Percentiles rank a stretch among this genome's conserved stretches.
phyloP scores from a whole-genome alignment of 371 early-diverging fungal genomes.

The Mortierella polycephala region DNA sequence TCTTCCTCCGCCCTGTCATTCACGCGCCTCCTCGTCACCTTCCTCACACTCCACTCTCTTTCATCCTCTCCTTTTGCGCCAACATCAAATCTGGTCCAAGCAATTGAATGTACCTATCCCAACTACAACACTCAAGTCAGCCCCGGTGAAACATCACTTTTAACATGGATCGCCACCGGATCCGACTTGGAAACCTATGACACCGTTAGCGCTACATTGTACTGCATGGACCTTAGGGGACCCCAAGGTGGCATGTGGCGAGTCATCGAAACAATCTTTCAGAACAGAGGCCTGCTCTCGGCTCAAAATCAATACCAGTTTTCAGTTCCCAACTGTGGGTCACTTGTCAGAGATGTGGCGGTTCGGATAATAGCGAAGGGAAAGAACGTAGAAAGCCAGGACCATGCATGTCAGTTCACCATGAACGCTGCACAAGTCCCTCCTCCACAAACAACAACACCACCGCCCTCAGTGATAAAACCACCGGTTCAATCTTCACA shows the following conservation, averaged over 20 bases:
- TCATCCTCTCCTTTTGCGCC: background rate
- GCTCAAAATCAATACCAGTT: slow-evolving; percentile 8
- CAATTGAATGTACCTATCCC: slow-evolving; percentile 32
- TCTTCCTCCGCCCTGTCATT: background rate
- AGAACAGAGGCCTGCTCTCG: slow-evolving; percentile 8
- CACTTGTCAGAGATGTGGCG: slow-evolving; percentile 17
- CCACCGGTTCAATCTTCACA: background rate
- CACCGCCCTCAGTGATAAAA: background rate
- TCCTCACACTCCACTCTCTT: slow-evolving; percentile 9
- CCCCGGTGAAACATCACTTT: slow-evolving; percentile 15
- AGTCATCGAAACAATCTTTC: slow-evolving; percentile 17
- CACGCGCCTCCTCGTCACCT: slow-evolving; percentile 1
- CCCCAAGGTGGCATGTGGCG: slow-evolving; percentile 40
- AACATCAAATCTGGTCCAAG: background rate
- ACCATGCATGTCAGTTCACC: slow-evolving; percentile 28
- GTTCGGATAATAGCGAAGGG: slow-evolving; percentile 29
- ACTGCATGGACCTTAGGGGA: slow-evolving; percentile 45
- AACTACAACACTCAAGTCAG: slow-evolving; percentile 28
- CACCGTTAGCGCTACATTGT: slow-evolving; percentile 26
- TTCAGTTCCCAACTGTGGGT: slow-evolving; percentile 37
- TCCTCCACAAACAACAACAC: background rate
- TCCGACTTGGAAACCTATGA: slow-evolving; percentile 10
- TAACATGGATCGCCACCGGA: slow-evolving; percentile 14
- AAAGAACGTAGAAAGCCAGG: background rate
- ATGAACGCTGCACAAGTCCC: slow-evolving; percentile 13